Percentiles rank a stretch among this genome's conserved stretches.
phyloP scores from a whole-genome alignment of 1,284 basidiomycete genomes.

The Cryptococcus amylolentus region DNA sequence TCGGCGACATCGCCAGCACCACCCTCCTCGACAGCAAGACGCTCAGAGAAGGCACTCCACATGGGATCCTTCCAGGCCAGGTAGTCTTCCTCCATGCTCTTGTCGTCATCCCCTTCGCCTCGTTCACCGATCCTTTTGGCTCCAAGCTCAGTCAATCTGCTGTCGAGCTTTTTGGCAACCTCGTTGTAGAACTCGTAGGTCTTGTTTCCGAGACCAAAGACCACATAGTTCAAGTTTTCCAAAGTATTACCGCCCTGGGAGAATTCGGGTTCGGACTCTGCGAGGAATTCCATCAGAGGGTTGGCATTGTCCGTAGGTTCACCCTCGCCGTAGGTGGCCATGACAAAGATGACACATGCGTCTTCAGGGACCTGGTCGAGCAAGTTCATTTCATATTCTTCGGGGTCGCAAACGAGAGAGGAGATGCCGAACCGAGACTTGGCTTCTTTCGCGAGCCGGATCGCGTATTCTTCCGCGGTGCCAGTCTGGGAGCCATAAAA shows the following conservation, averaged over 20 bases:
- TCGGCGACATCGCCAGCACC: conserved; percentile 93
- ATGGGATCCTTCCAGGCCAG: conserved; percentile 98
- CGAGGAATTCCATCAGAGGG: conserved; percentile 84
- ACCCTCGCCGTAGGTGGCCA: conserved; percentile 98
- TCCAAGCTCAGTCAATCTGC: conserved; percentile 71
- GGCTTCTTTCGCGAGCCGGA: conserved; percentile 87
- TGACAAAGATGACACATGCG: conserved; percentile 76
- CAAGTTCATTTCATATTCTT: conserved; percentile 96
- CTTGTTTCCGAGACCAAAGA: conserved; percentile 91
- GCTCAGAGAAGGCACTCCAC: conserved; percentile 81
- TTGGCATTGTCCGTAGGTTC: conserved; percentile 99
- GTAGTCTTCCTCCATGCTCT: conserved; percentile 99
- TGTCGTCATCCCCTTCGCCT: conserved; percentile 97
- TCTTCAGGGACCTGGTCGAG: conserved; percentile 86
- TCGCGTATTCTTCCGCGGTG: conserved; percentile 92
- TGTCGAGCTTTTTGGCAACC: conserved; percentile 77
- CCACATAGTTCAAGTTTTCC: conserved; percentile 86
- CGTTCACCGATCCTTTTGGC: conserved; percentile 81
- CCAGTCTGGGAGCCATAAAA: conserved; percentile 97
- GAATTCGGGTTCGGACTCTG: conserved; percentile 82
- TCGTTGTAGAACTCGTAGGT: conserved; percentile 96
- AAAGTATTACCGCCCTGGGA: conserved; percentile 63
- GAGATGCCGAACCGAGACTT: conserved; percentile 90
- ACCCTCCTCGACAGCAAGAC: conserved; percentile 88
- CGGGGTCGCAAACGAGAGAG: conserved; percentile 89